Percentiles rank a stretch among this genome's conserved stretches.
These are phyloP conservation scores for Mortierella sp. DNA, from an alignment of 371 early-diverging fungal genomes.

Conservation along the genomic window DNA sequence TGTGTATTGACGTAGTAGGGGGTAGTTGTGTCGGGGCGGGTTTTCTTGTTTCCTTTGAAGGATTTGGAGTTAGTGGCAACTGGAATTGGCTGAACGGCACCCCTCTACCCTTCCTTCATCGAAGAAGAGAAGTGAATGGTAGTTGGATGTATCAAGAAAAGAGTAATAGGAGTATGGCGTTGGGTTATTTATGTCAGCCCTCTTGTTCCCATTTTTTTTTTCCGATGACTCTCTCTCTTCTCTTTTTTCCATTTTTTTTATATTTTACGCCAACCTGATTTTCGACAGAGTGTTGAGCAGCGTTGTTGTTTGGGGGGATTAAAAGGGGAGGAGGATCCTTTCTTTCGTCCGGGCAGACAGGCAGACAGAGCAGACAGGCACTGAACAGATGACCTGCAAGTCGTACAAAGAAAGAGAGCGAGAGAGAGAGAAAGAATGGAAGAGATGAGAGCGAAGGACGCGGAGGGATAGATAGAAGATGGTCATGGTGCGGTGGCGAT, in stretches of 20 bases:
- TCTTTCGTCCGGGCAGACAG: slow-evolving; percentile 1
- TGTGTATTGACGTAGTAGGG: slow-evolving; percentile 8
- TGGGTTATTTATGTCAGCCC: slow-evolving; percentile 6
- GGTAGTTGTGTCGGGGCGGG: background rate
- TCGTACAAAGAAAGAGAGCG: slow-evolving; percentile 20
- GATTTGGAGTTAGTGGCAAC: slow-evolving; percentile 10
- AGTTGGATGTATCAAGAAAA: background rate
- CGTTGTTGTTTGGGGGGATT: background rate
- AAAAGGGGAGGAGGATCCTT: background rate
- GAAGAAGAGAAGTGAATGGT: background rate
- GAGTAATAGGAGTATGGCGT: slow-evolving; percentile 3
- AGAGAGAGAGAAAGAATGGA: slow-evolving; percentile 11
- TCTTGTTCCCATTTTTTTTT: slow-evolving; percentile 5
- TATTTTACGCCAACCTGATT: slow-evolving; percentile 12
- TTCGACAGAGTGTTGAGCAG: background rate
- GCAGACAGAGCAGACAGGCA: too few species aligned
- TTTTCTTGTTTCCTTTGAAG: background rate
- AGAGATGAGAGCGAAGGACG: slow-evolving; percentile 14
- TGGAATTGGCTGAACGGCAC: slow-evolving; percentile 13
- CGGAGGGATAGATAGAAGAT: background rate
- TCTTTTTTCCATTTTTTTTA: background rate
- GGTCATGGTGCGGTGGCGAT: slow-evolving; percentile 6
- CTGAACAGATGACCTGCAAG: slow-evolving; percentile 23
- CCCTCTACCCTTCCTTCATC: background rate
- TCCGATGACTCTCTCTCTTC: background rate